Percentiles rank a stretch among this genome's conserved stretches.
phyloP scores from a whole-genome alignment of 192 early-diverging fungal species.

The Coemansia sp. region DNA sequence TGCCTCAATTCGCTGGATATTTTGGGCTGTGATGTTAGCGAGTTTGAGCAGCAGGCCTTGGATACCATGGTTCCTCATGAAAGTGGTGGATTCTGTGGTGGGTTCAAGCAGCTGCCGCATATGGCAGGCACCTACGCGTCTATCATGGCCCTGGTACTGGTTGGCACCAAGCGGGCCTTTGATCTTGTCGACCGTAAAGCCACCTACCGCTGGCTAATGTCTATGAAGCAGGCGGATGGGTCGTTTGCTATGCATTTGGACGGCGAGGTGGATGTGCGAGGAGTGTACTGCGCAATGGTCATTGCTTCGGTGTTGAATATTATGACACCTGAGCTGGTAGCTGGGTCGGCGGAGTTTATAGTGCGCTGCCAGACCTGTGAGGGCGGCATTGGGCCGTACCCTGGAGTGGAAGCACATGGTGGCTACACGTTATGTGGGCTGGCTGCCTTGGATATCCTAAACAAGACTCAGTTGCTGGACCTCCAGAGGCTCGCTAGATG shows the following conservation, averaged over 20 bases:
- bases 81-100: conserved; percentile 82
- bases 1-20: conserved; percentile 80
- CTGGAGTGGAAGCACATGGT: conserved; percentile 88
- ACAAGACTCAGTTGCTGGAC: conserved; percentile 63
- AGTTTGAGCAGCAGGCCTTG: conserved; percentile 47
- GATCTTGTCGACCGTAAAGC: conserved; percentile 50
- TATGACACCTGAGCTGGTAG: conserved; percentile 72
- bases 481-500: conserved; percentile 64
- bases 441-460: conserved; percentile 80
- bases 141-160: conserved; percentile 72
- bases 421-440: conserved; percentile 94
- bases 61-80: conserved; percentile 66
- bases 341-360: conserved; percentile 68
- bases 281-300: conserved; percentile 82
- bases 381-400: conserved; percentile 83
- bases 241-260: conserved; percentile 86
- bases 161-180: conserved; percentile 69
- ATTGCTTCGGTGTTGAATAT: conserved; percentile 79
- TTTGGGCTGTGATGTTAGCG: conserved; percentile 59
- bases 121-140: conserved; percentile 88
- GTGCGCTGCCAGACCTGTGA: conserved; percentile 83
- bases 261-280: conserved; percentile 92
- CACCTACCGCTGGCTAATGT: conserved; percentile 74
- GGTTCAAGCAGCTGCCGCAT: conserved; percentile 81
- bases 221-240: conserved; percentile 82